Evolutionary conservation across 148 eudicot genomes (phyloP).

Genomic region (Agrostemma githago): DNA sequence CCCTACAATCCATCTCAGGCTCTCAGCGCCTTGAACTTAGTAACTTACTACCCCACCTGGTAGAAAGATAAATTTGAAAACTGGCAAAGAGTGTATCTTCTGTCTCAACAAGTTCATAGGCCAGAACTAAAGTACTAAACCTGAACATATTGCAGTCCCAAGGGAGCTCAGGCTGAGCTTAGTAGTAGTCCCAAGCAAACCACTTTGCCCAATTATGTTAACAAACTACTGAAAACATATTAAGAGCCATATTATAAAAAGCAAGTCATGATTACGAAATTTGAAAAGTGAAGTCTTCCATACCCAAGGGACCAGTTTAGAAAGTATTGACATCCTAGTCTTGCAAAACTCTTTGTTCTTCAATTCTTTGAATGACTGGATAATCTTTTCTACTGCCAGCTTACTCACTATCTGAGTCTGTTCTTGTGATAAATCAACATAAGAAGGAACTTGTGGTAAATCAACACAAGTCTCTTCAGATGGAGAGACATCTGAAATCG

Average conservation of each 20-base stretch:
- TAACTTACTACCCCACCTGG: too few relatives aligned
- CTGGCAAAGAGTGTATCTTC: neutral
- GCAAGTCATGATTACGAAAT: constrained; percentile 12
- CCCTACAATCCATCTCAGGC: too few relatives aligned
- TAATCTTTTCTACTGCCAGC: constrained; percentile 55
- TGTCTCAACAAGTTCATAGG: neutral
- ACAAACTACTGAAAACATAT: constrained; percentile 3
- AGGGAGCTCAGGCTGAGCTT: neutral
- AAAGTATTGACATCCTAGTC: constrained; percentile 67
- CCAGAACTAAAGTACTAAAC: neutral
- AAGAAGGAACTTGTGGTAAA: constrained; percentile 55
- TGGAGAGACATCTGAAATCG: constrained; percentile 34
- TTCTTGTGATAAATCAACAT: constrained; percentile 57
- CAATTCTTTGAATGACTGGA: constrained; percentile 48
- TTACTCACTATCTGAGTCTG: constrained; percentile 44
- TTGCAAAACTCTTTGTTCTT: constrained; percentile 41
- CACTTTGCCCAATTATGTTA: constrained; percentile 10
- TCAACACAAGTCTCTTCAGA: constrained; percentile 54
- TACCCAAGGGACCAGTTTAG: constrained; percentile 93
- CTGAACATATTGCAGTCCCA: neutral
- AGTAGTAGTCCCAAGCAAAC: neutral
- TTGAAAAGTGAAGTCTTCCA: constrained; percentile 26
- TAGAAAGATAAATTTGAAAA: neutral
- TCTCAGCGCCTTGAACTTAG: too few relatives aligned
- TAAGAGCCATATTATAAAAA: constrained; percentile 10